Evolutionary conservation across 805 yeast genomes (phyloP), one percentile per base, ranked within the genome.

Genomic region (Ogataea trehalophila): DNA sequence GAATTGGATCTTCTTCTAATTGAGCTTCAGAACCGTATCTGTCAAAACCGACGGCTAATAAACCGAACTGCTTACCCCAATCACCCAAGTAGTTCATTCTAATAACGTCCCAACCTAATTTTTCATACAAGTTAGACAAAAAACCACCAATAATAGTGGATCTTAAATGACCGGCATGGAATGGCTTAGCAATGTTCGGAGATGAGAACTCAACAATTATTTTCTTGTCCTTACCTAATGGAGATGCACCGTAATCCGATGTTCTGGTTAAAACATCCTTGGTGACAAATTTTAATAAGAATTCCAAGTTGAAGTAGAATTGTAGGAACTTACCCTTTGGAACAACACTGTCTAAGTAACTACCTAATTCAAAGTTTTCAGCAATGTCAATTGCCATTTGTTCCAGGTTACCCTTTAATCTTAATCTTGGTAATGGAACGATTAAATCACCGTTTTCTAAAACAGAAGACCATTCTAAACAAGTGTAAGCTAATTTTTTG

Each of bases 41-140:
- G 47, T 81, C 79, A 68, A 85, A 94, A 41, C 97, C 99, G 52
- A 94, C 85, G 23, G 98, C 99, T 58, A 94, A 76, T 41, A 94
- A 68, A 69, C 99, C 99, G 62, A 92, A 94, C 74, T 94, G 99
- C 71, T 94, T 94, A 48, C 99, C 99, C 99, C 99, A 94, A 71
- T 94, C 99, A 62, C 99, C 99, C 56, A 94, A 76, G 70, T 94
- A 94, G 75, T 94, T 94, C 74, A 92, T 77, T 71, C 97, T 81
- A 56, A 78, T 71, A 40, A 94, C 99, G n/a, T 88, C 79, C 87
- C 92, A 94, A 41, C 98, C 99, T 48, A 84, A 74, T 57, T 80
- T 83, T 70, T 90, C 97, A 65, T 94, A 87, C 66, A 94, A 75
- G 69, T 91, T 92, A 37, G 96, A 72, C 42, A 94, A 68, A 73